A percentile compares a stretch with the other conserved stretches of the same genome.
These are phyloP conservation scores for Skeletonema tropicum DNA, from an alignment of 108 stramenopile genomes.

Conservation along the genomic window DNA sequence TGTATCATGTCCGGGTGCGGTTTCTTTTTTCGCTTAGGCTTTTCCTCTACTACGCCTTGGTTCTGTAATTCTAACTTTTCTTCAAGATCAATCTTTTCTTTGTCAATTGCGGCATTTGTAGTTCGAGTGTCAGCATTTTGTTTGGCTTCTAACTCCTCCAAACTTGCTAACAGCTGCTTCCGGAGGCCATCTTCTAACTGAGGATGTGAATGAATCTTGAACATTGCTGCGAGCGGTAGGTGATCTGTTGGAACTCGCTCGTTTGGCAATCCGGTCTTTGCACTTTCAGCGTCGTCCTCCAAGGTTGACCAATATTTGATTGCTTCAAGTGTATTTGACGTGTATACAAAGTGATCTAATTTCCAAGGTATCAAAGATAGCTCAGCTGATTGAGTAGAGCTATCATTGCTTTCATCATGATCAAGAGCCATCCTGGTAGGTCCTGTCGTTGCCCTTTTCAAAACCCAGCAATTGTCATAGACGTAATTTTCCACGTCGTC, in stretches of 20 bases:
- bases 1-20: slow-evolving; percentile 43
- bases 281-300: slow-evolving; percentile 49
- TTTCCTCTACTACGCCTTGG: slow-evolving; percentile 9
- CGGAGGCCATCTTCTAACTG: slow-evolving; percentile 18
- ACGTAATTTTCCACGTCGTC: slow-evolving; percentile 29
- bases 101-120: slow-evolving; percentile 14
- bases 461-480: slow-evolving; percentile 22
- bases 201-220: slow-evolving; percentile 30
- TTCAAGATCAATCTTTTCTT: slow-evolving; percentile 8
- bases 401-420: slow-evolving; percentile 30
- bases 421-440: slow-evolving; percentile 52
- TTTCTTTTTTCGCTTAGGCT: slow-evolving; percentile 23
- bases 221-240: slow-evolving; percentile 55
- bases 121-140: slow-evolving; percentile 6
- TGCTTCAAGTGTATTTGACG: slow-evolving; percentile 27
- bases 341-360: slow-evolving; percentile 63
- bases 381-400: background rate
- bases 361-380: slow-evolving; percentile 46
- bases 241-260: slow-evolving; percentile 55
- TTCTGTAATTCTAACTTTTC: background rate
- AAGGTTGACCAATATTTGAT: slow-evolving; percentile 46
- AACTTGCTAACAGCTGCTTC: slow-evolving; percentile 6
- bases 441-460: slow-evolving; percentile 41
- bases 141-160: slow-evolving; percentile 17
- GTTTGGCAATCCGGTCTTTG: slow-evolving; percentile 48